Percentiles rank a stretch among this genome's conserved stretches.
These are phyloP conservation scores for Bipolaris bicolor DNA, from an alignment of 2,329 filamentous ascomycete genomes.

Conservation along the genomic window DNA sequence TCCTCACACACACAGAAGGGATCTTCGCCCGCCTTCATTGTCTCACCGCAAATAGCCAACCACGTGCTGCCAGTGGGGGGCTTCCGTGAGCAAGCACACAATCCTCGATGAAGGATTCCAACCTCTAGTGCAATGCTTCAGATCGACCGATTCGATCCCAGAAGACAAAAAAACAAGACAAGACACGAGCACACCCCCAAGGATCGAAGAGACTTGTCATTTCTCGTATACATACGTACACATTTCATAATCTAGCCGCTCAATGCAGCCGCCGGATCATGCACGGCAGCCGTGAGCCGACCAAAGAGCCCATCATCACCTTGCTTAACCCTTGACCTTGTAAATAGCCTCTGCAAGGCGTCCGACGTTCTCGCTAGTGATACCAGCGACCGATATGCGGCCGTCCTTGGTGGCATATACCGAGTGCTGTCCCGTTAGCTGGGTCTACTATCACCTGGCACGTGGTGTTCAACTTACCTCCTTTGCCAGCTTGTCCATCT, in stretches of 20 bases:
- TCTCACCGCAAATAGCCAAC: slow-evolving; percentile 10
- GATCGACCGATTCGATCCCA: slow-evolving; percentile 2
- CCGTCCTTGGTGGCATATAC: slow-evolving; percentile 97
- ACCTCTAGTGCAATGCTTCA: not conserved
- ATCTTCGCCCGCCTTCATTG: slow-evolving; percentile 15
- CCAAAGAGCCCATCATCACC: too few relatives aligned
- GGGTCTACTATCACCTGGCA: slow-evolving; percentile 7
- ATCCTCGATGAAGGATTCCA: slow-evolving; percentile 9
- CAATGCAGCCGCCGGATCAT: slow-evolving; percentile 16
- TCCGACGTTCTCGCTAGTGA: slow-evolving; percentile 79
- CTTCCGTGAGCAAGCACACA: slow-evolving; percentile 7
- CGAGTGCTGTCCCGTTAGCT: slow-evolving; percentile 66
- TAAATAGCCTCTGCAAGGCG: slow-evolving; percentile 83
- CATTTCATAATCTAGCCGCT: slow-evolving; percentile 20
- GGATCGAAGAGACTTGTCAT: slow-evolving; percentile 11
- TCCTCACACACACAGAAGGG: slow-evolving; percentile 15
- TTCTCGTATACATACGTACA: slow-evolving; percentile 14
- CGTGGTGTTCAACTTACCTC: slow-evolving; percentile 61
- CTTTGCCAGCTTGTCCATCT: slow-evolving; percentile 90
- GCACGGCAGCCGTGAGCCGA: slow-evolving; percentile 15
- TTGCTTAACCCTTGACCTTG: slow-evolving; percentile 71
- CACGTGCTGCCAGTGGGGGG: slow-evolving; percentile 17
- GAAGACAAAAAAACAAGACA: not conserved
- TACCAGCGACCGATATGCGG: slow-evolving; percentile 83
- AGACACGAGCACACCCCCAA: not conserved